Evolutionary conservation across 495 filamentous ascomycete species (phyloP), one percentile per base, ranked within the genome.

Genomic region (Hypoxylon crocopeplum): DNA sequence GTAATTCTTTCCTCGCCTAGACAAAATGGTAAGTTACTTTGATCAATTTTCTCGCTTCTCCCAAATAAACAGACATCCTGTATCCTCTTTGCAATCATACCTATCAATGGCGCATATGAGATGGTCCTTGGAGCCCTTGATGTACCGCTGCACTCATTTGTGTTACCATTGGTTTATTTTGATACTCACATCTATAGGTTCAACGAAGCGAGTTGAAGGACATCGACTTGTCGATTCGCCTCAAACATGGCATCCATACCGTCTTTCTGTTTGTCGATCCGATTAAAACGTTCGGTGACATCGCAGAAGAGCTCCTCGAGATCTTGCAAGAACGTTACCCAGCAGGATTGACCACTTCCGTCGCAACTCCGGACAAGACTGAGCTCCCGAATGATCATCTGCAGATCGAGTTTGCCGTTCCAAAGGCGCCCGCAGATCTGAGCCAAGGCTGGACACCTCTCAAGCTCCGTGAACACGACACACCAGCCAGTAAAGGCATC

Each of bases 191-290:
- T 45, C 17, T 15, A 24, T 47, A 70, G 54, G 58, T 47, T 33
- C 33, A 30, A 47, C 50, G 47, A 58, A 34, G 59, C 57, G 45
- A 64, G 46, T 44, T 57, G 53, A 61, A 76, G 55, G 68, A 75
- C 46, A 58, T 70, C 13, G 77, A 83, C 22, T 77, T 84, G 73
- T 91, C 89, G 8, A 70, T 96, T 30, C 83, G 88, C 20, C 84
- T 96, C 71, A 96, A 96, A 64, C 79, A 88, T 72, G 85, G 88
- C 72, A 88, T 84, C 52, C 86, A 85, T 50, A 96, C 90, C 20
- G 77, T 96, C 63, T 80, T 93, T 64, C 77, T 96, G 22, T 84
- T 90, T 60, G 79, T 86, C 22, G 79, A 83, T 30, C 76, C 86
- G 2, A 75, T 82, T 36, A 79, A 85, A 57, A 67, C 84, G 21